These are phyloP conservation scores for Penicillium riverlandense DNA, from an alignment of 495 filamentous ascomycete genomes.

Conservation along the genomic window DNA sequence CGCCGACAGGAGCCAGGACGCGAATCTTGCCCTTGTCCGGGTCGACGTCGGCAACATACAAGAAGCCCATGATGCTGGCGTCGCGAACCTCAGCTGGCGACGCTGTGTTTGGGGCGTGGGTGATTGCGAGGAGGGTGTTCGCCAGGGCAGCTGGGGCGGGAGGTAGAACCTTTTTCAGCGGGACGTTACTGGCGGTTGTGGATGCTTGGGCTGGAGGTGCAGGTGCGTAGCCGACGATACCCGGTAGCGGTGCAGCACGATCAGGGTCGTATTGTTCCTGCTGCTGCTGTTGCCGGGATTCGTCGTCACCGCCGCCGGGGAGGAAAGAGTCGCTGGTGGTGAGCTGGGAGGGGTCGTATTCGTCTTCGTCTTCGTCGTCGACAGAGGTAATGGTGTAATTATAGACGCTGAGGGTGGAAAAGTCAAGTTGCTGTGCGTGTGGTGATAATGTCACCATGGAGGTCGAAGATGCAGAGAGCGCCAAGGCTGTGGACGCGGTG, in stretches of 20 bases:
- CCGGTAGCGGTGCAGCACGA: conserved; percentile 14
- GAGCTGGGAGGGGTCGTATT: conserved; percentile 38
- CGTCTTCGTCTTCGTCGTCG: conserved; percentile 39
- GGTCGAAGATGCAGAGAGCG: conserved; percentile 25
- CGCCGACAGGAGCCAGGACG: conserved; percentile 73
- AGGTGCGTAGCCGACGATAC: conserved; percentile 11
- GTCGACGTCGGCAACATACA: conserved; percentile 88
- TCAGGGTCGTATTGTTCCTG: conserved; percentile 12
- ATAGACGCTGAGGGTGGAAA: conserved; percentile 65
- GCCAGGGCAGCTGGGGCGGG: conserved; percentile 29
- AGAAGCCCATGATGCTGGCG: conserved; percentile 82
- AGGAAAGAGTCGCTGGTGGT: conserved; percentile 37
- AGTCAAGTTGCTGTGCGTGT: conserved; percentile 71
- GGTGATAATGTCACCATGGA: conserved; percentile 71
- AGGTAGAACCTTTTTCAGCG: conserved; percentile 28
- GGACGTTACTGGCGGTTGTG: conserved; percentile 16
- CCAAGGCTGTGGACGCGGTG: conserved; percentile 23
- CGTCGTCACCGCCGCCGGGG: conserved; percentile 36
- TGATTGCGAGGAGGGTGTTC: conserved; percentile 72
- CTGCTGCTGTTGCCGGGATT: conserved; percentile 6
- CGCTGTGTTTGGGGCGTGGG: conserved; percentile 61
- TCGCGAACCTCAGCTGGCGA: conserved; percentile 66
- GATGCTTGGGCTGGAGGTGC: background rate
- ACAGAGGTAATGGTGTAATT: conserved; percentile 41
- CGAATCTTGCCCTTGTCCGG: conserved; percentile 74